phyloP scores from a whole-genome alignment of 2,329 filamentous ascomycete genomes.

The Raffaelea albimanens region DNA sequence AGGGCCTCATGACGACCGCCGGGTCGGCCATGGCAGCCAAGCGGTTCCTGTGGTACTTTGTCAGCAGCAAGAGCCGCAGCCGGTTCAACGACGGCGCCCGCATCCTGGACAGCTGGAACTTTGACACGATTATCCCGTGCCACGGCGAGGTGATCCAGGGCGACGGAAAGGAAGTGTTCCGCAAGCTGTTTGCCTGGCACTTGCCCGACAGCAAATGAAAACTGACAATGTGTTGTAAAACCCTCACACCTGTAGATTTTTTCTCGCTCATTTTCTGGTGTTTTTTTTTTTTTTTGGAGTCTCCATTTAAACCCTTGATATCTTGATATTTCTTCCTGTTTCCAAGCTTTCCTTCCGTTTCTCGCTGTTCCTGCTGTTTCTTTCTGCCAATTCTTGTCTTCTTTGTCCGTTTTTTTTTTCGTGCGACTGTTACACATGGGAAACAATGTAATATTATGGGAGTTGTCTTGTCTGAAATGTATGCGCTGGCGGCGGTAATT shows the following conservation, averaged over 20 bases:
- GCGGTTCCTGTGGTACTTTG: slow-evolving; percentile 71
- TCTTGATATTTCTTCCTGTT: too few species aligned
- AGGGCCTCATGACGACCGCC: slow-evolving; percentile 48
- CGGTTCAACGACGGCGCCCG: slow-evolving; percentile 62
- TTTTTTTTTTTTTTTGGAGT: too few species aligned
- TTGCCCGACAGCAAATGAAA: slow-evolving; percentile 23
- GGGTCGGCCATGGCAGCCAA: slow-evolving; percentile 66
- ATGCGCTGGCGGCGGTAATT: too few species aligned
- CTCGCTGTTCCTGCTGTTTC: too few species aligned
- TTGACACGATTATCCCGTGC: slow-evolving; percentile 77
- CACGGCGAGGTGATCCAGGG: slow-evolving; percentile 83
- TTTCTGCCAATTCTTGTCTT: neutral
- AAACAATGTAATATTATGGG: too few species aligned
- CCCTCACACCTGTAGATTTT: too few species aligned
- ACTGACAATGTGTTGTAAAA: too few species aligned
- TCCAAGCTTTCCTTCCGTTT: too few species aligned
- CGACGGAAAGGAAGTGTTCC: slow-evolving; percentile 63
- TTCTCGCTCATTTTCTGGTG: neutral
- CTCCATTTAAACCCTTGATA: too few species aligned
- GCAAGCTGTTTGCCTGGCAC: slow-evolving; percentile 78
- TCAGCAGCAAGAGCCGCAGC: slow-evolving; percentile 48
- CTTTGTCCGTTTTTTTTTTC: neutral
- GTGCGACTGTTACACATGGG: too few species aligned
- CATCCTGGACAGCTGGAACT: slow-evolving; percentile 72
- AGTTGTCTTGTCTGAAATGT: too few species aligned